These are phyloP conservation scores for Torulaspora microellipsoides DNA, from an alignment of 805 yeast genomes.

Conservation along the genomic window DNA sequence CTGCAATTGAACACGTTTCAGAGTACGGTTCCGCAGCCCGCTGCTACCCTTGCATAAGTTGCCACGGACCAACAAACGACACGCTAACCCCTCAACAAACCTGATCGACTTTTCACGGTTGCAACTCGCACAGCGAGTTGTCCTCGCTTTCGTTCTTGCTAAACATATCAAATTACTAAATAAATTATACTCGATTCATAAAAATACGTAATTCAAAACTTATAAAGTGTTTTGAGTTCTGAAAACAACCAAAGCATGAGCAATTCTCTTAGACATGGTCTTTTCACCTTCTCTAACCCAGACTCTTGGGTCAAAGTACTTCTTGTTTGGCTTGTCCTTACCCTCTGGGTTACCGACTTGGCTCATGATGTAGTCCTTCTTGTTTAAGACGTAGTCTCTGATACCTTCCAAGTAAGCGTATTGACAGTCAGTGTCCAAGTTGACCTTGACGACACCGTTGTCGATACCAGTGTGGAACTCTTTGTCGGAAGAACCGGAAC, in stretches of 20 bases:
- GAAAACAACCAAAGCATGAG: conserved; percentile 82
- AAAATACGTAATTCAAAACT: conserved; percentile 7
- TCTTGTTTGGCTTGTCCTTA: conserved; percentile 98
- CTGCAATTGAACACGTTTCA: too few relatives aligned
- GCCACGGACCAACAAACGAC: background rate
- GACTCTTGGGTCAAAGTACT: conserved; percentile 99
- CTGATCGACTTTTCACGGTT: too few relatives aligned
- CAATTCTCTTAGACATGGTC: conserved; percentile 87
- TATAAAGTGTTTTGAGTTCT: conserved; percentile 65
- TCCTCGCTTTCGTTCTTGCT: too few relatives aligned
- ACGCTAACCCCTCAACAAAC: too few relatives aligned
- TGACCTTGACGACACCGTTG: conserved; percentile 97
- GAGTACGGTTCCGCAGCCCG: too few relatives aligned
- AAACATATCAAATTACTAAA: too few relatives aligned
- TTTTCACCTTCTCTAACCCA: conserved; percentile 99
- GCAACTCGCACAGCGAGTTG: too few relatives aligned
- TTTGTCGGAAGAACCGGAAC: conserved; percentile 92
- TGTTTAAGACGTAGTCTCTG: conserved; percentile 92
- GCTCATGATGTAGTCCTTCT: conserved; percentile 87
- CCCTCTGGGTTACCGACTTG: conserved; percentile 99
- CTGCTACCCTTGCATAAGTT: background rate
- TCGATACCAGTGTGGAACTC: conserved; percentile 90
- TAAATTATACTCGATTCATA: too few relatives aligned
- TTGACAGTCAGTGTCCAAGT: conserved; percentile 98
- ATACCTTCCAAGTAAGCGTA: conserved; percentile 95